These are phyloP conservation scores for Candida oleophila DNA, from an alignment of 805 yeast species.

Conservation along the genomic window DNA sequence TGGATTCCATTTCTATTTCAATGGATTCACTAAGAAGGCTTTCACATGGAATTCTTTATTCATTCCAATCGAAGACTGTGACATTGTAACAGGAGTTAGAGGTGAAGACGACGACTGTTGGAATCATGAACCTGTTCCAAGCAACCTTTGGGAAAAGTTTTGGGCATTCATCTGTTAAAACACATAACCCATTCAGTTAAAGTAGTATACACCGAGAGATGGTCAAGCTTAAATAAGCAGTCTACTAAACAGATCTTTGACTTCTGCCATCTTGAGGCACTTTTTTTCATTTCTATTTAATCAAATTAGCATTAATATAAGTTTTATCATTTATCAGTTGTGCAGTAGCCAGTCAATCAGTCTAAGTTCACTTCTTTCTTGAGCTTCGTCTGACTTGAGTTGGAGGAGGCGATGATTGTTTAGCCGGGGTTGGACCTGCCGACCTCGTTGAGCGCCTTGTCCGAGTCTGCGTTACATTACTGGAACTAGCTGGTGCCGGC, in stretches of 20 bases:
- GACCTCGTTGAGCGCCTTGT: conserved; percentile 13
- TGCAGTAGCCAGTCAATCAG: neutral
- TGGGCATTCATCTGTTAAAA: conserved; percentile 43
- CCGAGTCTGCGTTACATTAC: conserved; percentile 6
- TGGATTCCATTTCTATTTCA: conserved; percentile 52
- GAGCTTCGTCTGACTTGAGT: conserved; percentile 14
- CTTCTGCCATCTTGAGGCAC: neutral
- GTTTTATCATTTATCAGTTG: too few species aligned
- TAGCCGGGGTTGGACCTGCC: conserved; percentile 4
- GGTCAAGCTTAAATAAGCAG: too few species aligned
- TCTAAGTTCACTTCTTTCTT: conserved; percentile 12
- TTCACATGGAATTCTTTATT: conserved; percentile 39
- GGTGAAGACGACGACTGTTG: conserved; percentile 58
- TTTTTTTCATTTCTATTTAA: neutral
- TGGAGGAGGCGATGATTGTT: conserved; percentile 1
- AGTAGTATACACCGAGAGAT: neutral
- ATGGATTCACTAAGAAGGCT: conserved; percentile 33
- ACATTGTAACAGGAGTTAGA: conserved; percentile 66
- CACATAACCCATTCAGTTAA: neutral
- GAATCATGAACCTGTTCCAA: conserved; percentile 54
- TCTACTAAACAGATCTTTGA: too few species aligned
- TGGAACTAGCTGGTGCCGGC: conserved; percentile 2
- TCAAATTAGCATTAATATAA: conserved; percentile 1
- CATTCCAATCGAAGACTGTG: conserved; percentile 57
- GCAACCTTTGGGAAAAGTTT: conserved; percentile 52